Conservation (phyloP, 2,329 filamentous ascomycete genomes). For the Pleomassaria siparia region DNA sequence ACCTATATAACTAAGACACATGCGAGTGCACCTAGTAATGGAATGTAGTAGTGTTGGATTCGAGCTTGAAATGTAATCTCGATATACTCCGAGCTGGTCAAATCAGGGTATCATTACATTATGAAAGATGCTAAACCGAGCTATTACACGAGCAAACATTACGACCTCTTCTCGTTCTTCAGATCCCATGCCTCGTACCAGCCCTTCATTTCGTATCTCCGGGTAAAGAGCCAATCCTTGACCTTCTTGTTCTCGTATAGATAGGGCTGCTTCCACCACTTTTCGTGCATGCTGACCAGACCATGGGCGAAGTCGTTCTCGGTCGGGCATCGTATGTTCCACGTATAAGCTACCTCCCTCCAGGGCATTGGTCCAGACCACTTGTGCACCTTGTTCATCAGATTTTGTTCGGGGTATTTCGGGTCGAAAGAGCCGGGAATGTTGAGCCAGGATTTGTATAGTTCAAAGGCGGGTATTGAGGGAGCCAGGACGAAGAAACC, state of each 20-base stretch:
- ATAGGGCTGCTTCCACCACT: conserved; percentile 41
- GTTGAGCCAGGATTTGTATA: conserved; percentile 35
- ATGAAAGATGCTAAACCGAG: too few relatives aligned
- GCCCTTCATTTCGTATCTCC: conserved; percentile 45
- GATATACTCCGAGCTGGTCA: too few relatives aligned
- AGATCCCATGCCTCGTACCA: conserved; percentile 37
- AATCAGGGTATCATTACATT: too few relatives aligned
- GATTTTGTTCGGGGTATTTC: conserved; percentile 39
- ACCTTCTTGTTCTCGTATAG: conserved; percentile 28
- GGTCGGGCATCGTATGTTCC: conserved; percentile 43
- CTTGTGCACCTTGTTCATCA: conserved; percentile 41
- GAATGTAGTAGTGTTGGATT: too few relatives aligned
- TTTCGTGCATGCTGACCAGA: conserved; percentile 42
- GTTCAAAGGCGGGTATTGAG: conserved; percentile 27
- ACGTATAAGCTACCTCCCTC: conserved; percentile 38
- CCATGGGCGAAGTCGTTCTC: conserved; percentile 41
- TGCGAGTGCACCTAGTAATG: too few relatives aligned
- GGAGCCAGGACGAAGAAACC: conserved; percentile 44
- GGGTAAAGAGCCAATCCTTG: conserved; percentile 32
- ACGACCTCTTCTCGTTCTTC: too few relatives aligned
- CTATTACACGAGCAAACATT: too few relatives aligned
- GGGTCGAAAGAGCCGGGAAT: conserved; percentile 36
- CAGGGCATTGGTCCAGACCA: conserved; percentile 45
- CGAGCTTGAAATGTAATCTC: too few relatives aligned
- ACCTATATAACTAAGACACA: too few relatives aligned